phyloP scores from a whole-genome alignment of 352 stramenopile genomes.

The Phytophthora citricola region DNA sequence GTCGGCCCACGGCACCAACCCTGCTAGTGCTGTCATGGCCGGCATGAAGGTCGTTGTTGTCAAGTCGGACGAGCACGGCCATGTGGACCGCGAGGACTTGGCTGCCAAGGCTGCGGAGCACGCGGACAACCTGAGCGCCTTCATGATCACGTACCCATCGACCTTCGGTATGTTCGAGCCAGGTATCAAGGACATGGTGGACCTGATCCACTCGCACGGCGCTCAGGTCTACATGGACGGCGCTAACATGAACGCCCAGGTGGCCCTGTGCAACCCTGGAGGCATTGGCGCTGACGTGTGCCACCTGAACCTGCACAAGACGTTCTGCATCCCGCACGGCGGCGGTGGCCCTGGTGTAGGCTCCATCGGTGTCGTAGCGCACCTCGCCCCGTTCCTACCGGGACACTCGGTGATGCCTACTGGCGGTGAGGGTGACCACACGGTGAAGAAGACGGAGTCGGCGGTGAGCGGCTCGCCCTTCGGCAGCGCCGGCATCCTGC shows the following conservation, averaged over 20 bases:
- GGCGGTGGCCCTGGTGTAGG: slow-evolving; percentile 96
- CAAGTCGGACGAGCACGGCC: slow-evolving; percentile 96
- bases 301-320: slow-evolving; percentile 99
- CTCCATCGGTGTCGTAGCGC: slow-evolving; percentile 92
- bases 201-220: slow-evolving; percentile 95
- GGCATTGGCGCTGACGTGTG: slow-evolving; percentile 98
- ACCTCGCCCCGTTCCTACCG: slow-evolving; percentile 96
- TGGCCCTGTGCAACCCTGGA: slow-evolving; percentile 97
- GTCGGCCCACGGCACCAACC: slow-evolving; percentile 99
- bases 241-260: slow-evolving; percentile 99
- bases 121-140: slow-evolving; percentile 94
- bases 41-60: slow-evolving; percentile 98
- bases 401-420: slow-evolving; percentile 92
- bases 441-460: slow-evolving; percentile 76
- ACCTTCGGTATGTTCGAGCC: slow-evolving; percentile 99
- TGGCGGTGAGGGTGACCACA: slow-evolving; percentile 80
- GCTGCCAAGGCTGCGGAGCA: slow-evolving; percentile 96
- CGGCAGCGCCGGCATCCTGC: slow-evolving; percentile 97
- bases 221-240: slow-evolving; percentile 99
- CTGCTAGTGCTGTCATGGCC: slow-evolving; percentile 96
- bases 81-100: slow-evolving; percentile 97
- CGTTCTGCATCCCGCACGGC: slow-evolving; percentile 99
- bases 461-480: slow-evolving; percentile 96
- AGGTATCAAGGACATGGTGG: slow-evolving; percentile 96
- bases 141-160: slow-evolving; percentile 99